These are phyloP conservation scores for Spergularia azorica DNA, from an alignment of 179 eudicot genomes.

Conservation along the genomic window DNA sequence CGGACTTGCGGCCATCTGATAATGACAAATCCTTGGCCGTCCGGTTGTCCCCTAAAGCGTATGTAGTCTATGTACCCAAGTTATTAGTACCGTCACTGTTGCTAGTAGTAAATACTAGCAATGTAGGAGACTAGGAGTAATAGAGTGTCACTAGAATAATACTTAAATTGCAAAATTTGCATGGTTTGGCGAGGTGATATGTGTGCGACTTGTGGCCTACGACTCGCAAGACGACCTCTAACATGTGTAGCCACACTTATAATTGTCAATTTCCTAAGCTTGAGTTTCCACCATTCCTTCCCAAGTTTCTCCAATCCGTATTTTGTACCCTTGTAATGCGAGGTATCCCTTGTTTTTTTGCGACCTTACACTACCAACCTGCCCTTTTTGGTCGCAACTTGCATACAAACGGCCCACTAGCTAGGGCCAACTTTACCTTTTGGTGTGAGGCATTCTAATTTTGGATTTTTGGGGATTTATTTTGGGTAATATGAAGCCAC, in stretches of 20 bases:
- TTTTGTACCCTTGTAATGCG: neutral
- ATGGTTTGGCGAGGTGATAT: conserved; percentile 11
- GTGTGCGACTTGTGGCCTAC: conserved; percentile 14
- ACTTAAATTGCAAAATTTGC: neutral
- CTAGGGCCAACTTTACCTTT: neutral
- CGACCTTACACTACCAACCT: neutral
- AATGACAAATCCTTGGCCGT: too few species aligned
- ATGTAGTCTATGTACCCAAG: too few species aligned
- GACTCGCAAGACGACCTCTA: conserved; percentile 1
- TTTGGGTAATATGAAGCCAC: too few species aligned
- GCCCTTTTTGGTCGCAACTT: neutral
- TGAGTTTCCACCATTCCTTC: conserved; percentile 7
- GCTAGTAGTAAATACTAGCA: neutral
- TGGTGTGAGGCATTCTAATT: neutral
- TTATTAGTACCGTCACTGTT: neutral
- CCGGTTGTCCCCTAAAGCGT: too few species aligned
- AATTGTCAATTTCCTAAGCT: neutral
- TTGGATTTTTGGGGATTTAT: neutral
- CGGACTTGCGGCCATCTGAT: too few species aligned
- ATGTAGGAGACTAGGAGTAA: neutral
- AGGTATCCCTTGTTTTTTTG: neutral
- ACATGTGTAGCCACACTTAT: neutral
- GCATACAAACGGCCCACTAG: neutral
- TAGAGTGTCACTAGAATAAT: neutral
- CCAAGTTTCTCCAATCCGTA: neutral